Base-by-base conservation (phyloP, 108 stramenopile species). In the Nitzschia inconspicua region DNA sequence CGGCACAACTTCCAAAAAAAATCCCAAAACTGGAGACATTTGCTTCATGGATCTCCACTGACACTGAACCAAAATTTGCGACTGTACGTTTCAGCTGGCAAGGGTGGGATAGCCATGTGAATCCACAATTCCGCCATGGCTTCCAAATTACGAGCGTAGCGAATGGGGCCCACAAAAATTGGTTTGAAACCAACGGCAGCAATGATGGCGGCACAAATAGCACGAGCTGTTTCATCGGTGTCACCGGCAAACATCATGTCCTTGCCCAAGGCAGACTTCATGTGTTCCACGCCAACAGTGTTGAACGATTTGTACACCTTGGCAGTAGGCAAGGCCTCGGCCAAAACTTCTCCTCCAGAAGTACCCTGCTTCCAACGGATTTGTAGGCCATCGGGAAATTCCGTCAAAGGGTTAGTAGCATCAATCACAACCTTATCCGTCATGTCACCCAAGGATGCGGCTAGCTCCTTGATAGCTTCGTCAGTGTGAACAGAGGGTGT, bases 111-210 rank as follows among this genome's bases (percentile, higher is more conserved):
- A 1, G 64, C 71, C 58, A 64, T 57, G 61, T 74, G 73, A 23
- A 74, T 68, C 73, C 66, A 74, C 26, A 74, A 35, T 46, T 74
- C 73, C 13, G 73, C 73, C 32, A 74, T 74, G 52, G 73, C 73
- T 44, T 74, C 73, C 16, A 74, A 40, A 35, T 74, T 74, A 9
- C 73, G 59, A 4, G 66, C 51, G 63, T 74, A 74, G 8, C 73
- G 66, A 62, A 74, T 74, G 11, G 65, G 73, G n/a, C 73, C 73
- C 2, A 65, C 56, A 54, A 62, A 74, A 35, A 68, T 50, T 11
- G 73, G 72, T 39, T 66, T 73, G 57, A 73, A 73, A 25, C 65
- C 72, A 36, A 73, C 72, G 28, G 39, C 64, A 6, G 65, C 32
- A 8, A 73, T 50, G 16, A 73, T 50, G 19, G 22, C 48, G 27